Evolutionary conservation across 1,284 basidiomycete species (phyloP), one percentile per base, ranked within the genome.

Genomic region (Trametes versicolor): DNA sequence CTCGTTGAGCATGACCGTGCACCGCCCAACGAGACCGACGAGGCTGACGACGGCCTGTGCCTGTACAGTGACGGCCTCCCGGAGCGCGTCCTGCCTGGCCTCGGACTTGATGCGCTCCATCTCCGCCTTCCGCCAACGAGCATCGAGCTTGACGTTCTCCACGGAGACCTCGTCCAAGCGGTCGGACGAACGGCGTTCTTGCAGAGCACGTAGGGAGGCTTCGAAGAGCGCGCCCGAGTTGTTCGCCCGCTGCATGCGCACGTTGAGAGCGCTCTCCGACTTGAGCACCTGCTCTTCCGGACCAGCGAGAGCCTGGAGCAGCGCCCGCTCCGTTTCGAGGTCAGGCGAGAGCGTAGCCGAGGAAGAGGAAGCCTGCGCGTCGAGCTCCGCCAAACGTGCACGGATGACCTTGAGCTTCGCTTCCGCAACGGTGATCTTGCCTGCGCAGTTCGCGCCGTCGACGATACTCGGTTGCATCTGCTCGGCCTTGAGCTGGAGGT

Each of bases 201-300:
- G 89, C 34, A 92, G 88, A 13, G 92, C 93, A 29, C 91, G 88
- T 69, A 98, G 85, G 36, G 92, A 90, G 10, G 91, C 92, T 34
- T 95, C 90, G 72, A 97, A 93, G 81, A 96, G 92, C 39, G 89
- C 88, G 56, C 83, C 85, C 15, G 93, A 89, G 73, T 95, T 95
- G 61, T 83, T 84, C 10, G 94, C 91, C 10, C 88, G 87, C 71
- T 88, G 85, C 21, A 94, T 76, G 49, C 89, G 87, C 43, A 80
- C 76, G 65, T 85, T 87, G 23, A 94, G 77, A 0, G 84, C 74
- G 5, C 91, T 90, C 65, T 89, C 86, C 8, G 87, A 76, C 63
- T 82, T 85, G 51, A 92, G 78, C 27, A 84, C 84, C 51, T 87
- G 81, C 73, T 96, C 93, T 74, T 96, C 93, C 2, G 89, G 86